phyloP scores from a whole-genome alignment of 768 basidiomycete genomes.

The Phaffia tasmanica region DNA sequence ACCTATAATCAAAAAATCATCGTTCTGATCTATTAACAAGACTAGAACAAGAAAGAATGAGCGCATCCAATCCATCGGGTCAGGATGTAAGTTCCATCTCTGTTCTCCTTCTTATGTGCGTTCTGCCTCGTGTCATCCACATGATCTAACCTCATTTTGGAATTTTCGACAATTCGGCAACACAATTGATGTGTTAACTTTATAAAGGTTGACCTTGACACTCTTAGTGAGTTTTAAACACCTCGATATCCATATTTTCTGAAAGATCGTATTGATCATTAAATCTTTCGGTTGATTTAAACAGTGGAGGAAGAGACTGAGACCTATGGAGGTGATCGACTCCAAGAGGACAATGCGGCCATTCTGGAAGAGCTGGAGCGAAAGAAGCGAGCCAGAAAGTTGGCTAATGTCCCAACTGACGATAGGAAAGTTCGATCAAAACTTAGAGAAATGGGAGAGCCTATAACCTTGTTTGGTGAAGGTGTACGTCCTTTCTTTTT shows the following conservation, averaged over 20 bases:
- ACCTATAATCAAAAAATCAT: too few relatives aligned
- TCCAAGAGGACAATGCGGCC: constrained; percentile 50
- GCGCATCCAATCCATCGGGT: constrained; percentile 1
- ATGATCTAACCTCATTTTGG: neutral
- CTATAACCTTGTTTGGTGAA: constrained; percentile 95
- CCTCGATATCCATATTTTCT: neutral
- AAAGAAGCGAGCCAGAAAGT: constrained; percentile 82
- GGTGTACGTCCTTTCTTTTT: constrained; percentile 52
- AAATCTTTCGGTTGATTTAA: neutral
- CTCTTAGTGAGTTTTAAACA: neutral
- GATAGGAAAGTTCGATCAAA: constrained; percentile 82
- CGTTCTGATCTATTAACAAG: too few relatives aligned
- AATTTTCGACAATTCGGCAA: neutral
- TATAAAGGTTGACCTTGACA: constrained; percentile 15
- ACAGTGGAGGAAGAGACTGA: constrained; percentile 20
- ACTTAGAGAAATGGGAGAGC: constrained; percentile 86
- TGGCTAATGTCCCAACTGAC: constrained; percentile 87
- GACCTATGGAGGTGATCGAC: constrained; percentile 35
- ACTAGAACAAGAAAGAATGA: too few relatives aligned
- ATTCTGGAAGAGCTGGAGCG: constrained; percentile 93
- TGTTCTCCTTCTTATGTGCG: too few relatives aligned
- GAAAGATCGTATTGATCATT: neutral
- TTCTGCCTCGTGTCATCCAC: too few relatives aligned
- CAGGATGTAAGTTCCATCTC: constrained; percentile 2
- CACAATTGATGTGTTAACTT: neutral